Conservation (phyloP, 2,329 filamentous ascomycete species). For the Diplodia seriata region DNA sequence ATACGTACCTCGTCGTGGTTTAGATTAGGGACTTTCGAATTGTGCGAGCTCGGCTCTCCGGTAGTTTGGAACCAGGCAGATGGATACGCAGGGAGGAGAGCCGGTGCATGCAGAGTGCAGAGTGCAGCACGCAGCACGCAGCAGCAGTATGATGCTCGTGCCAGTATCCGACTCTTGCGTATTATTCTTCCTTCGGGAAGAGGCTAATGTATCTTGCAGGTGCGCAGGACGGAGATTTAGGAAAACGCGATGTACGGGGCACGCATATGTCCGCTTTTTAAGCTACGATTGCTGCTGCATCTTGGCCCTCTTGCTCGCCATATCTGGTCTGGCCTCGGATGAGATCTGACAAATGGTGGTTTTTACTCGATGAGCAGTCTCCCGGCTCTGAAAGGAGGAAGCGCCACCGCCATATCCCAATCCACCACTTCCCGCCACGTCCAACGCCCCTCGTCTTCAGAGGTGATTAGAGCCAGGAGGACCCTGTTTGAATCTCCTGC, state of each 20-base stretch:
- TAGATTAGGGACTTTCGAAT: neutral
- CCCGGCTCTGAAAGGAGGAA: neutral
- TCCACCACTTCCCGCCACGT: neutral
- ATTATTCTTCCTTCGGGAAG: neutral
- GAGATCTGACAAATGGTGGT: too few species aligned
- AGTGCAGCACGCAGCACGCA: neutral
- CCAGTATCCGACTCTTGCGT: neutral
- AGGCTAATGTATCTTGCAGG: neutral
- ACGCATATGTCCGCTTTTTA: too few species aligned
- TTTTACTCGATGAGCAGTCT: too few species aligned
- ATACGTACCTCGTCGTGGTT: neutral
- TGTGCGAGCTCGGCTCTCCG: neutral
- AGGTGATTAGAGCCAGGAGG: neutral
- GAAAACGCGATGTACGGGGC: neutral
- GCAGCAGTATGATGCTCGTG: neutral
- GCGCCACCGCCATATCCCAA: neutral
- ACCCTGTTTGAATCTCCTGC: neutral
- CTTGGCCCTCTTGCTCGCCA: too few species aligned
- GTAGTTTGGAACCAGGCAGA: neutral
- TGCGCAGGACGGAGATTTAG: neutral
- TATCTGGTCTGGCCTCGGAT: too few species aligned
- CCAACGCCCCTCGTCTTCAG: neutral
- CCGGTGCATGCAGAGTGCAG: neutral
- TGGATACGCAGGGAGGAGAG: conserved; percentile 1
- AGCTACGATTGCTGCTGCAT: too few species aligned